Base-by-base conservation (phyloP, 768 basidiomycete genomes). In the Russula foetens region DNA sequence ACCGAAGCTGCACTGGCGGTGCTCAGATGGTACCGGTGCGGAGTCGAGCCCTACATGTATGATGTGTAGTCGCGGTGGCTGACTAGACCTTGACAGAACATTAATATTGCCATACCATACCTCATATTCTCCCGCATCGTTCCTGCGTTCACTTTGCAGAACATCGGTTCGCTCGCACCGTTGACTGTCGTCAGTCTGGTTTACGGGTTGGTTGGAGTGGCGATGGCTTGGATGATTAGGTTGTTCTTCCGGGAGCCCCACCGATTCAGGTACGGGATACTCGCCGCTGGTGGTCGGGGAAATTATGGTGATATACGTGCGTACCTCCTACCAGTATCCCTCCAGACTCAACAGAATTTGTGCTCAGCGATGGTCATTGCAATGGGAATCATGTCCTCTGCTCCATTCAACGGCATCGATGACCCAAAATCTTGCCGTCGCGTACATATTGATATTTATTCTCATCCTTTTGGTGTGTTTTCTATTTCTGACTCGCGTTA, bases 221-320 rank as follows among this genome's bases (percentile, higher is more conserved):
- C 70, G 7, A 75, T 84, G 24, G 81, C 83, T 0, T 84, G 77
- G 75, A 49, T 79, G n/a, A 71, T 83, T 55, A 80, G 80, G 51
- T 79, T 81, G 62, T 65, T 86, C 52, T 89, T 86, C 66, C 89
- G 87, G 82, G 86, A 90, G 2, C 89, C 89, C 1, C 84, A 88
- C 67, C 78, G 85, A 28, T 90, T 90, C 67, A 75, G 88, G 49
- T 81, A 84, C 66, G 90, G 88, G 0, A 76, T 90, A 24, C 67
- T 90, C 0, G 80, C 81, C 3, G 86, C 87, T 0, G 88, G 86
- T 41, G 81, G 79, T 3, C 89, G 82, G 81, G 79, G 76, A 9
- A 90, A 89, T 65, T 79, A 79, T 46, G 86, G 84, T 9, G 88
- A 88, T 67, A 80, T 90, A 33, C 84, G 86, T 88, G 66, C 68